These are phyloP conservation scores for Coprinellus aureogranulatus DNA, from an alignment of 768 basidiomycete genomes.

Conservation along the genomic window DNA sequence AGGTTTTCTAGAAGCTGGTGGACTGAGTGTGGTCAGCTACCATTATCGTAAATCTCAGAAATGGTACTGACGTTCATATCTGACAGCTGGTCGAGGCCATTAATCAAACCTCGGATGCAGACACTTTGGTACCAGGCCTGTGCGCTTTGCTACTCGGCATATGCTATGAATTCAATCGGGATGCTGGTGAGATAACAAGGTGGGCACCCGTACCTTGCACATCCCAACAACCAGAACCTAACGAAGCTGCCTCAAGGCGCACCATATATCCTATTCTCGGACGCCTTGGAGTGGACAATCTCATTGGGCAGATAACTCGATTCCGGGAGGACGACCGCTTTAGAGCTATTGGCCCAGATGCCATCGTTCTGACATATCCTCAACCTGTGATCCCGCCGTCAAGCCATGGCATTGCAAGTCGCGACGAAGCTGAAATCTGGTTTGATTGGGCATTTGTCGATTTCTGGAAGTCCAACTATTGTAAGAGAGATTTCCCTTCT, in stretches of 20 bases:
- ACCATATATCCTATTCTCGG: constrained; percentile 89
- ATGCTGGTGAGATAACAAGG: constrained; percentile 96
- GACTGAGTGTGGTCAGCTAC: constrained; percentile 70
- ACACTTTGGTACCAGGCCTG: constrained; percentile 83
- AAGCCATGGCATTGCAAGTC: constrained; percentile 36
- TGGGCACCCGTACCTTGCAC: too few species aligned
- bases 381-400: constrained; percentile 28
- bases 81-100: constrained; percentile 89
- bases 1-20: constrained; percentile 88
- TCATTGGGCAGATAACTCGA: constrained; percentile 81
- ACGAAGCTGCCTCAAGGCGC: too few species aligned
- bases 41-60: background rate
- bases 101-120: constrained; percentile 83
- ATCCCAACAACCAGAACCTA: too few species aligned
- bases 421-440: constrained; percentile 86
- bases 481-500: constrained; percentile 42
- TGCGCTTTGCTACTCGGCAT: constrained; percentile 89
- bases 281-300: constrained; percentile 85
- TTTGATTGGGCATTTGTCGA: constrained; percentile 98
- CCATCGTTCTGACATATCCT: constrained; percentile 59
- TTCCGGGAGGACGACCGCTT: constrained; percentile 92
- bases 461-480: constrained; percentile 98
- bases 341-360: constrained; percentile 84
- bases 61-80: background rate
- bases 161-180: constrained; percentile 95